phyloP scores from a whole-genome alignment of 2,329 filamentous ascomycete species.

The Didymosphaeria variabile region DNA sequence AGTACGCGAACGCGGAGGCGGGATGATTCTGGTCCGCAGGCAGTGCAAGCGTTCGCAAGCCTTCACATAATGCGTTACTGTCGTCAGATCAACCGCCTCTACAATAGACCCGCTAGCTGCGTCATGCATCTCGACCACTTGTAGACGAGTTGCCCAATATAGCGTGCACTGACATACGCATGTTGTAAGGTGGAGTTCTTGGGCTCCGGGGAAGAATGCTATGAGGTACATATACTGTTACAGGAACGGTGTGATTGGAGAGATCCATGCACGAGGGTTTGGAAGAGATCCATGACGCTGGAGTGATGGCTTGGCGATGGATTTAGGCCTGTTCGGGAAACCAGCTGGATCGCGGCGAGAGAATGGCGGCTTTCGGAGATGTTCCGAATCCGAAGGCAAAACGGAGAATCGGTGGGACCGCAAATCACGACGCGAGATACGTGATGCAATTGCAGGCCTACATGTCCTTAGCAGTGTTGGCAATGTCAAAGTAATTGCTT shows the following conservation, averaged over 20 bases:
- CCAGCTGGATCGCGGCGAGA: background rate
- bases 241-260: too few relatives aligned
- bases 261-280: background rate
- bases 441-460: background rate
- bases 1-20: constrained; percentile 5
- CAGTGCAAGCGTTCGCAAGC: background rate
- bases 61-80: background rate
- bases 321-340: background rate
- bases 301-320: background rate
- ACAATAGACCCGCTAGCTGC: background rate
- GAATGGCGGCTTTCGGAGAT: background rate
- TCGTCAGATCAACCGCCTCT: constrained; percentile 1
- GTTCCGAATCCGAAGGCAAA: constrained; percentile 4
- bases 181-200: constrained; percentile 1
- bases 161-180: constrained; percentile 2
- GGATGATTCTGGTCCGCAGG: background rate
- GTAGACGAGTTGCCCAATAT: background rate
- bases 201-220: background rate
- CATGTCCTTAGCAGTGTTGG: background rate
- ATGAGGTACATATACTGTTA: background rate
- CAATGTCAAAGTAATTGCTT: background rate
- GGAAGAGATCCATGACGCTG: constrained; percentile 3
- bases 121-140: constrained; percentile 5
- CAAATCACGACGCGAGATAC: background rate
- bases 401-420: background rate